These are phyloP conservation scores for Tephrocybe rancida DNA, from an alignment of 768 basidiomycete species.

Conservation along the genomic window DNA sequence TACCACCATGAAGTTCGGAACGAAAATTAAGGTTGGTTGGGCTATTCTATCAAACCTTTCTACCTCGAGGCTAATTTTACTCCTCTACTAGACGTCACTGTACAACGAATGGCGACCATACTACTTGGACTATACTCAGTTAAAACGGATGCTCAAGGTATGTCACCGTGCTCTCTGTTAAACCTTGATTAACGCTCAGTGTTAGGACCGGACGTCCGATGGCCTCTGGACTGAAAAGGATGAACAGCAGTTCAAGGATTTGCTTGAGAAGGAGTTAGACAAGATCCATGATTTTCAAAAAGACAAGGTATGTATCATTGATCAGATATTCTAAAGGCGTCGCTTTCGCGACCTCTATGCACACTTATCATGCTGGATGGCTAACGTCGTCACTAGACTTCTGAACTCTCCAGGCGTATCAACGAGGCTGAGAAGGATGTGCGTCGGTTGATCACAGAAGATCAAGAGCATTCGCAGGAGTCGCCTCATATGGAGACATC, in stretches of 20 bases:
- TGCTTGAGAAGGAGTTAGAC: constrained; percentile 85
- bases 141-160: constrained; percentile 92
- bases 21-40: constrained; percentile 53
- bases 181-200: constrained; percentile 7
- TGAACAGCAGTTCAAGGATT: constrained; percentile 77
- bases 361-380: too few species aligned
- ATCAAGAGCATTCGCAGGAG: constrained; percentile 26
- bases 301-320: constrained; percentile 58
- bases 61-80: background rate
- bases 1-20: constrained; percentile 74
- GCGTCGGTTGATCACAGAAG: constrained; percentile 70
- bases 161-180: background rate
- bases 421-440: constrained; percentile 82
- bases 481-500: constrained; percentile 21
- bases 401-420: constrained; percentile 82
- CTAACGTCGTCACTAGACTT: constrained; percentile 67
- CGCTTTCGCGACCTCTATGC: background rate
- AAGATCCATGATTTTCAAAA: constrained; percentile 96
- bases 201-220: constrained; percentile 44
- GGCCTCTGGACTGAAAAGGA: constrained; percentile 75
- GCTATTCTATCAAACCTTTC: background rate
- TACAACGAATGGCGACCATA: constrained; percentile 91
- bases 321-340: background rate
- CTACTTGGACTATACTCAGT: constrained; percentile 86
- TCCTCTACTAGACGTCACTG: constrained; percentile 72